Percentiles rank a stretch among this genome's conserved stretches.
Evolutionary conservation across 148 eudicot species (phyloP).

Genomic region (Rhododendron ferrugineum): DNA sequence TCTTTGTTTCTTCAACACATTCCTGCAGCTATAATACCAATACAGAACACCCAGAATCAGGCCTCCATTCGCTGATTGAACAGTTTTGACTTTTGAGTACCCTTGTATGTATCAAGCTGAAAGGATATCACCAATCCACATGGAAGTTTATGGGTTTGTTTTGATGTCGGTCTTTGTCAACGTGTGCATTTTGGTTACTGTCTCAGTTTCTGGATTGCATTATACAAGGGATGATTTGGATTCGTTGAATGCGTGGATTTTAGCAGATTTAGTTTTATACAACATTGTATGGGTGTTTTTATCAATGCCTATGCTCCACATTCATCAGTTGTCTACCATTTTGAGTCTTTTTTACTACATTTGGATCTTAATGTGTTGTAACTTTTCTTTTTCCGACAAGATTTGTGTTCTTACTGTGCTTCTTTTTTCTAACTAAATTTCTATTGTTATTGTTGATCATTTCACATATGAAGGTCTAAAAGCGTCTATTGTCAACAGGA

Average conservation of each 20-base stretch:
- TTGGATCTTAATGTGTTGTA: background rate
- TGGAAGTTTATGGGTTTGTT: background rate
- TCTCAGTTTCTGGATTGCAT: conserved; percentile 1
- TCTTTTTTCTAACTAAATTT: background rate
- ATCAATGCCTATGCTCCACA: background rate
- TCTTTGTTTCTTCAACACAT: background rate
- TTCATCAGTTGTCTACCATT: background rate
- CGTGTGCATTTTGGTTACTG: background rate
- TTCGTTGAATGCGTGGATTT: background rate
- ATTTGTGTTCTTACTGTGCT: background rate
- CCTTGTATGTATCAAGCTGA: background rate
- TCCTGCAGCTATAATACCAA: background rate
- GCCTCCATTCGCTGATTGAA: background rate
- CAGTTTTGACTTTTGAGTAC: background rate
- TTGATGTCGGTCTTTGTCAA: background rate
- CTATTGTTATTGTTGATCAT: background rate
- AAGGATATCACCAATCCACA: background rate
- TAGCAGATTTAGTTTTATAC: background rate
- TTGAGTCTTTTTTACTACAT: background rate
- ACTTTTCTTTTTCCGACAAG: background rate
- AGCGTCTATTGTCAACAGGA: background rate
- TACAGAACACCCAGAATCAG: background rate
- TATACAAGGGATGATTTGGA: background rate
- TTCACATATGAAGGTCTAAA: background rate
- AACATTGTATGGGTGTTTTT: background rate